Evolutionary conservation across 169 alveolate species (phyloP).

Genomic region (Nephromyces sp.): DNA sequence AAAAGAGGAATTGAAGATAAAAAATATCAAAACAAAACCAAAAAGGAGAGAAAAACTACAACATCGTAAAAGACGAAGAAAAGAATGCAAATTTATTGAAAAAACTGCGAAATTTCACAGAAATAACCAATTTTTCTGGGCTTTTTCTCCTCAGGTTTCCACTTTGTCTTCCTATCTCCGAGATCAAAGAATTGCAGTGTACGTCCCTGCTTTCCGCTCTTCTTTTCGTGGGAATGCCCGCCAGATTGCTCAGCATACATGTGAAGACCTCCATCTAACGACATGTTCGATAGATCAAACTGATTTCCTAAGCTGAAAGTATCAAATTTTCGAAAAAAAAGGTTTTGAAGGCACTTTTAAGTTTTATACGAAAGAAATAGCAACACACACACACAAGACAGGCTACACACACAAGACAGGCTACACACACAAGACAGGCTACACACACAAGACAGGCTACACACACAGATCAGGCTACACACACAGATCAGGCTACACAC

Average conservation of each 20-base stretch:
- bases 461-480: no score
- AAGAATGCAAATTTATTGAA: no score
- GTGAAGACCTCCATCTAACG: conserved; percentile 58
- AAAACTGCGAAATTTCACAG: conserved; percentile 10
- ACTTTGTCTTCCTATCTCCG: conserved; percentile 69
- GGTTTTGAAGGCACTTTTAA: no score
- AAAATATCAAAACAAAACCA: no score
- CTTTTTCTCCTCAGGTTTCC: conserved; percentile 52
- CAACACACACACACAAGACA: background rate
- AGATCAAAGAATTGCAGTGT: conserved; percentile 52
- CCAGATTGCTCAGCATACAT: conserved; percentile 43
- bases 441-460: background rate
- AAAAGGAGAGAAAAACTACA: no score
- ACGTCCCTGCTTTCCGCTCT: conserved; percentile 22
- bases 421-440: background rate
- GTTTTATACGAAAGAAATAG: no score
- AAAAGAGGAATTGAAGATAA: no score
- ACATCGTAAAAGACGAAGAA: no score
- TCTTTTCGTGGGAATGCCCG: conserved; percentile 27
- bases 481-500: no score
- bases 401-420: background rate
- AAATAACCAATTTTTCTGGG: conserved; percentile 28
- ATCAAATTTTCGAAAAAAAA: no score
- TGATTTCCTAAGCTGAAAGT: conserved; percentile 35
- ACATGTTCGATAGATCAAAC: conserved; percentile 47